phyloP scores from a whole-genome alignment of 2,329 filamentous ascomycete genomes.

The Escovopsis sp. region DNA sequence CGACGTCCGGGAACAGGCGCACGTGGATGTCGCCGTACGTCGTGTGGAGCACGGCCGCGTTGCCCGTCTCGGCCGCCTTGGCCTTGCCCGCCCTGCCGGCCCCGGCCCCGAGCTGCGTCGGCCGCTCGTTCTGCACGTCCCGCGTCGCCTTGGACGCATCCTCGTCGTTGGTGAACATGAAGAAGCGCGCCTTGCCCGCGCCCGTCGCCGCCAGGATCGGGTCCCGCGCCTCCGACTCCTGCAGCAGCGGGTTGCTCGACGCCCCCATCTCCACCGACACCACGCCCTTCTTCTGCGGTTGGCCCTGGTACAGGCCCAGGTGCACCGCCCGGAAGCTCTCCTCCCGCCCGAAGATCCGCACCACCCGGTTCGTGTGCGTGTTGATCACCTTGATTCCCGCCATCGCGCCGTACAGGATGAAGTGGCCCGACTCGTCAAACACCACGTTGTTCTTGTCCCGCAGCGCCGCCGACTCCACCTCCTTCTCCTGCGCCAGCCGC shows the following conservation, averaged over 20 bases:
- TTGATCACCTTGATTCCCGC: slow-evolving; percentile 91
- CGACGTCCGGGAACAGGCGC: slow-evolving; percentile 81
- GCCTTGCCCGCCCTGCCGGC: slow-evolving; percentile 32
- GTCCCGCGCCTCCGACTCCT: slow-evolving; percentile 81
- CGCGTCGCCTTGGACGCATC: slow-evolving; percentile 70
- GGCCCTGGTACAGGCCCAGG: slow-evolving; percentile 81
- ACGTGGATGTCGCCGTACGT: slow-evolving; percentile 89
- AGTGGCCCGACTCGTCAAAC: slow-evolving; percentile 93
- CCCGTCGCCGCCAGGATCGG: slow-evolving; percentile 78
- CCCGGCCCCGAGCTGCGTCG: slow-evolving; percentile 43
- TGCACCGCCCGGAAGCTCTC: slow-evolving; percentile 76
- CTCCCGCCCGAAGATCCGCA: slow-evolving; percentile 81
- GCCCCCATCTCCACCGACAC: slow-evolving; percentile 96
- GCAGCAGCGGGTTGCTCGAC: slow-evolving; percentile 79
- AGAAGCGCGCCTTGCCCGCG: slow-evolving; percentile 80
- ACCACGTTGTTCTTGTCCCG: slow-evolving; percentile 67
- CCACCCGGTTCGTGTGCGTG: slow-evolving; percentile 81
- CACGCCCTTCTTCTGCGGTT: slow-evolving; percentile 83
- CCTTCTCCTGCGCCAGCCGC: slow-evolving; percentile 70
- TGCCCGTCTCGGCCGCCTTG: slow-evolving; percentile 58
- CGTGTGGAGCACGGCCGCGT: slow-evolving; percentile 75
- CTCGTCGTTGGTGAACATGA: slow-evolving; percentile 91
- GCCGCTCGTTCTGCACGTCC: slow-evolving; percentile 92
- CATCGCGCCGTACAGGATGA: slow-evolving; percentile 87
- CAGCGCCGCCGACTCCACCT: slow-evolving; percentile 57